Evolutionary conservation across 1,284 basidiomycete genomes (phyloP).

Genomic region (Pascua sp.): DNA sequence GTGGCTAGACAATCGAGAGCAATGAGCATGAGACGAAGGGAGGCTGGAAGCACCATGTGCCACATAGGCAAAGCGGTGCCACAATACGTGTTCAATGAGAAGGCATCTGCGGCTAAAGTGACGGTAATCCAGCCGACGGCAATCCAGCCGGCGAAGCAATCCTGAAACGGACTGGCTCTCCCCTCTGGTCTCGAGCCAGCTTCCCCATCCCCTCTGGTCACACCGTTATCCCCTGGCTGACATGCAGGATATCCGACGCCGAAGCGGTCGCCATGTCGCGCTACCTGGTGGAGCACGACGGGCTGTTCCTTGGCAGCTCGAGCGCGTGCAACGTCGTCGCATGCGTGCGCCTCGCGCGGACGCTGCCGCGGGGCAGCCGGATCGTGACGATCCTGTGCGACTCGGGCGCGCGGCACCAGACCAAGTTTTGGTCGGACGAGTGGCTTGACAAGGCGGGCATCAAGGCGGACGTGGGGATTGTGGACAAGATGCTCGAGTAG

Average conservation of each 20-base stretch:
- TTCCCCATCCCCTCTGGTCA: no score
- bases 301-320: constrained; percentile 91
- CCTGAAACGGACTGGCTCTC: no score
- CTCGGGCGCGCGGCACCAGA: constrained; percentile 78
- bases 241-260: constrained; percentile 70
- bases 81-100: no score
- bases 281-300: constrained; percentile 81
- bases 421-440: constrained; percentile 77
- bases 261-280: constrained; percentile 92
- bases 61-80: no score
- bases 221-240: not conserved
- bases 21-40: no score
- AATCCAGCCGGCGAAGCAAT: no score
- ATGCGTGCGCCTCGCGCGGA: constrained; percentile 71
- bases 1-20: no score
- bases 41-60: no score
- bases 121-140: no score
- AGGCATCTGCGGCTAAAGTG: no score
- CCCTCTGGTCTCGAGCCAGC: no score
- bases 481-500: constrained; percentile 24
- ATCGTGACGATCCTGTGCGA: constrained; percentile 89
- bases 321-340: constrained; percentile 94
- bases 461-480: constrained; percentile 49
- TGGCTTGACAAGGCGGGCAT: constrained; percentile 66
- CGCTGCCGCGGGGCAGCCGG: constrained; percentile 60